Conservation (phyloP, 495 filamentous ascomycete genomes). For the Tetracladium setigerum region DNA sequence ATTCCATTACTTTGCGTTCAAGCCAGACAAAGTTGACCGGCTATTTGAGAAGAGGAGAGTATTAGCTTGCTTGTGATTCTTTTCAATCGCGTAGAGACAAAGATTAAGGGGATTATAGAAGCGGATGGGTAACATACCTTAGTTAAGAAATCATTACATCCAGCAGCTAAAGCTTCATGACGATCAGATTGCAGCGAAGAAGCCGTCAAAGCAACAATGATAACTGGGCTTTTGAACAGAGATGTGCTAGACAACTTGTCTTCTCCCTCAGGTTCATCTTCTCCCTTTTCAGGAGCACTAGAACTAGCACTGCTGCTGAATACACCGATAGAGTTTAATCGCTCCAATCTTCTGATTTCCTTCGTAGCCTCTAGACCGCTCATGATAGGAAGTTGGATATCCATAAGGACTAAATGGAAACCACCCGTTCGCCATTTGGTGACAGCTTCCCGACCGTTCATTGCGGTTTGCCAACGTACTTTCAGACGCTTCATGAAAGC, state of each 20-base stretch:
- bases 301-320: conserved; percentile 47
- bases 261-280: conserved; percentile 37
- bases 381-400: conserved; percentile 97
- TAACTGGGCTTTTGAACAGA: conserved; percentile 91
- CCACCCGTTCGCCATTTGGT: conserved; percentile 87
- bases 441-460: conserved; percentile 89
- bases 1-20: conserved; percentile 95
- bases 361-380: conserved; percentile 93
- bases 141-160: conserved; percentile 96
- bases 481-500: conserved; percentile 95
- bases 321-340: conserved; percentile 83
- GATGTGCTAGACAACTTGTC: conserved; percentile 64
- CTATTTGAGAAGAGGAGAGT: conserved; percentile 32
- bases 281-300: conserved; percentile 27
- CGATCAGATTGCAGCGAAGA: conserved; percentile 88
- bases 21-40: conserved; percentile 98
- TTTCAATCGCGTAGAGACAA: background rate
- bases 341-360: conserved; percentile 86
- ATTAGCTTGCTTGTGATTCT: conserved; percentile 8
- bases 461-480: conserved; percentile 95
- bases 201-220: conserved; percentile 94
- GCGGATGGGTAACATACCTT: conserved; percentile 55
- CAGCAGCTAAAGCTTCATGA: conserved; percentile 89
- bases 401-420: conserved; percentile 98
- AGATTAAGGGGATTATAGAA: conserved; percentile 1